Evolutionary conservation across 2,329 filamentous ascomycete species (phyloP), one percentile per base, ranked within the genome.

Genomic region (Ceratocystis papillata): DNA sequence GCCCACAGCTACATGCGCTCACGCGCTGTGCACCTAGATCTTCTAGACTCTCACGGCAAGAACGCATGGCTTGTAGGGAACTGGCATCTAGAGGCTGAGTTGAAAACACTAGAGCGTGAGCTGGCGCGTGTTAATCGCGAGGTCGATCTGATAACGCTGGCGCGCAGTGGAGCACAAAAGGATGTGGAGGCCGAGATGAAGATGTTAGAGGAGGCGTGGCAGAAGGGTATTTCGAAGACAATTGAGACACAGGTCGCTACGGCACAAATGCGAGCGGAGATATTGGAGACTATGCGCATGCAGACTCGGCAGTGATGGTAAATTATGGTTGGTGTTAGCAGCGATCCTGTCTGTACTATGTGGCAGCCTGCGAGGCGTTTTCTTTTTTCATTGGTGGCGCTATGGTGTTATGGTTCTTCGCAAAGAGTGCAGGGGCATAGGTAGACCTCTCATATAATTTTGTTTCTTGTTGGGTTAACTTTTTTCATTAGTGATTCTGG

Each of bases 61-160:
- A 96, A 96, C 75, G 87, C 90, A 8, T 97, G 94, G 93, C 80
- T 99, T 65, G 82, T 96, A 7, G 84, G 84, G 5, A 99, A 99
- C 75, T 84, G 87, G 71, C 85, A 89, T 70, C 75, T 91, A 22
- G 93, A 96, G 76, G 83, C 84, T 55, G 82, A 90, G 53, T 76
- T 95, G 63, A 80, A 81, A 63, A 75, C 75, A 12, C 72, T 95
- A 30, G 93, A 97, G 79, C 79, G 79, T 57, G 90, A 96, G 71
- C 79, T 97, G 62, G 86, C 84, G 15, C 80, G 79, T 48, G 77
- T 82, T 22, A 87, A 86, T 74, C 79, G 81, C 67, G 84, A 88
- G 70, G 82, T 91, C 61, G 91, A 96, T 73, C 74, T 82, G 46
- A 79, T 94, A 8, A 91, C 92, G 70, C 78, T 87, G 67, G 79